These are phyloP conservation scores for Sarcodon sp. DNA, from an alignment of 768 basidiomycete genomes.

Conservation along the genomic window DNA sequence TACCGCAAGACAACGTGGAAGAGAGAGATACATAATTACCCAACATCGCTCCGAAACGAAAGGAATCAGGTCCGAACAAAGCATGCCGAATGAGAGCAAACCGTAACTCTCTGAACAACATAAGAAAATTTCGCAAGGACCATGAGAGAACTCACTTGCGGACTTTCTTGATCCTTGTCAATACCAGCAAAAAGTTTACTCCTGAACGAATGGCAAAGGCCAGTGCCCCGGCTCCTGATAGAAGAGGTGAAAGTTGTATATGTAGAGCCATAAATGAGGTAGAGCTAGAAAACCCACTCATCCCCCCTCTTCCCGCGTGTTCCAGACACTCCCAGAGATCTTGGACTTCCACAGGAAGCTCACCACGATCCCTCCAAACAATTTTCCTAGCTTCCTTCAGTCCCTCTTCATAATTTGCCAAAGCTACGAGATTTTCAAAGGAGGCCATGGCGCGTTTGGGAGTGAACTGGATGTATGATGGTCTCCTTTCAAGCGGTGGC, in stretches of 20 bases:
- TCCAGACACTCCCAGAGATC: constrained; percentile 53
- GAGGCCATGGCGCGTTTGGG: constrained; percentile 54
- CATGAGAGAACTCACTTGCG: constrained; percentile 38
- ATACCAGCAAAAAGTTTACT: constrained; percentile 66
- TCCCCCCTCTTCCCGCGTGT: constrained; percentile 59
- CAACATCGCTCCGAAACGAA: constrained; percentile 81
- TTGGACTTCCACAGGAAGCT: constrained; percentile 56
- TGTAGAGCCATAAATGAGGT: neutral
- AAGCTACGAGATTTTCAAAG: constrained; percentile 73
- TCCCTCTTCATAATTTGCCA: constrained; percentile 75
- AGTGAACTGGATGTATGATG: constrained; percentile 34
- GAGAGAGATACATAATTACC: constrained; percentile 27
- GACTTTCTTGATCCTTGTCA: constrained; percentile 58
- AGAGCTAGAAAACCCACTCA: constrained; percentile 36
- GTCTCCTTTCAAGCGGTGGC: constrained; percentile 9
- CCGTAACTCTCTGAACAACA: constrained; percentile 39
- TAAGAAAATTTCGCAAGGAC: neutral
- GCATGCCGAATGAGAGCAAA: constrained; percentile 65
- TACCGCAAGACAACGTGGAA: neutral
- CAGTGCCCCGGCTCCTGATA: constrained; percentile 63
- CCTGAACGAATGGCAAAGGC: constrained; percentile 76
- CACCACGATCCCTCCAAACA: constrained; percentile 71
- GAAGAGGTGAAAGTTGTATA: neutral
- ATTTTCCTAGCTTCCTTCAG: constrained; percentile 64
- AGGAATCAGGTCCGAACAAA: constrained; percentile 71